Evolutionary conservation across 2,329 filamentous ascomycete species (phyloP).

Genomic region (Xylariaceae sp.): DNA sequence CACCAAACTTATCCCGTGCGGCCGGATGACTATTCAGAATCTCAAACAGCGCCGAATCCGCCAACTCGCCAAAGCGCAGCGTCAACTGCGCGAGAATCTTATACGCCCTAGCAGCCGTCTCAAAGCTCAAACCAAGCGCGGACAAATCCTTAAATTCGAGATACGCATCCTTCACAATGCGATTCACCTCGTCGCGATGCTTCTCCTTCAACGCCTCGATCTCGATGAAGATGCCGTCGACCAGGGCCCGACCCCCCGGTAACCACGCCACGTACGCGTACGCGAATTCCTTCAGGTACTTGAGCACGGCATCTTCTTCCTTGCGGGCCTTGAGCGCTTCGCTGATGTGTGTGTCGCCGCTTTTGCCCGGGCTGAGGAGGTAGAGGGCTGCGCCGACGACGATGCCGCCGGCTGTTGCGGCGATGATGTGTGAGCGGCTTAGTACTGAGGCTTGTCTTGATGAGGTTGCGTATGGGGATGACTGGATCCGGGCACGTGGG

Average conservation of each 20-base stretch:
- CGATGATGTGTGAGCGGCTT: constrained; percentile 34
- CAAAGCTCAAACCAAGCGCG: constrained; percentile 55
- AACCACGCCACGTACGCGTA: constrained; percentile 67
- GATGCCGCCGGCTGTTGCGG: constrained; percentile 42
- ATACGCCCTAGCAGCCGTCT: constrained; percentile 57
- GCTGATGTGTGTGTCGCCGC: constrained; percentile 40
- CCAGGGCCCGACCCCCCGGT: constrained; percentile 62
- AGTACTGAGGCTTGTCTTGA: constrained; percentile 20
- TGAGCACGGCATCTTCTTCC: constrained; percentile 62
- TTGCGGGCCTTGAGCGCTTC: constrained; percentile 54
- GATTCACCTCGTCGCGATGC: constrained; percentile 64
- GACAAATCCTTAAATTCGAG: constrained; percentile 58
- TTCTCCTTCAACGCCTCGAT: constrained; percentile 62
- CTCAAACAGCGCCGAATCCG: constrained; percentile 57
- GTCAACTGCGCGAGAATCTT: constrained; percentile 58
- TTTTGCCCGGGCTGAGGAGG: constrained; percentile 37
- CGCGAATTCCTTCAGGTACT: constrained; percentile 59
- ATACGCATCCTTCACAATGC: constrained; percentile 63
- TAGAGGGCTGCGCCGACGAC: constrained; percentile 39
- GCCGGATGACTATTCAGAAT: constrained; percentile 69
- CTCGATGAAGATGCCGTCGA: constrained; percentile 66
- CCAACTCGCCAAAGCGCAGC: constrained; percentile 54
- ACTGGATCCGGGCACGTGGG: constrained; percentile 38
- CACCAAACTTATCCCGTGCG: constrained; percentile 66
- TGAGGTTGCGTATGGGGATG: constrained; percentile 29